These are phyloP conservation scores for Aspergillus wentii DNA, from an alignment of 495 filamentous ascomycete genomes.

Conservation along the genomic window DNA sequence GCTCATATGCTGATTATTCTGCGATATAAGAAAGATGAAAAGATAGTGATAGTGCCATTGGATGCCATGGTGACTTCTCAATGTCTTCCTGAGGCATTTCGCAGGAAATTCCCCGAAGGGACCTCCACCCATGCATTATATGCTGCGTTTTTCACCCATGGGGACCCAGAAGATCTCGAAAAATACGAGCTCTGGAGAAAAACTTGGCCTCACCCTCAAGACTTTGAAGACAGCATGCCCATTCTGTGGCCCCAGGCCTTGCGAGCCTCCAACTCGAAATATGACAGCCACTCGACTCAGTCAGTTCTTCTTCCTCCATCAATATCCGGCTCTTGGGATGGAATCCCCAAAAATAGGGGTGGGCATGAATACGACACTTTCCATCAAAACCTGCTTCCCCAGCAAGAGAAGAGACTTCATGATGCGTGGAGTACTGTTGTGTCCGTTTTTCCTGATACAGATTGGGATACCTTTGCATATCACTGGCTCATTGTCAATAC, in stretches of 20 bases:
- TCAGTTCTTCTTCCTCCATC: slow-evolving; percentile 33
- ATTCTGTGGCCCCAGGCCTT: slow-evolving; percentile 55
- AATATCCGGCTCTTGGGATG: slow-evolving; percentile 34
- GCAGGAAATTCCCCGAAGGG: slow-evolving; percentile 38
- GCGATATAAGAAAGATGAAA: background rate
- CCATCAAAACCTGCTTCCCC: slow-evolving; percentile 49
- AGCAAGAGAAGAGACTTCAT: slow-evolving; percentile 59
- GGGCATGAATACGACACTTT: slow-evolving; percentile 27
- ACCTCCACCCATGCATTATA: slow-evolving; percentile 65
- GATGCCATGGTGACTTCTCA: slow-evolving; percentile 57
- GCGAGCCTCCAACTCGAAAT: slow-evolving; percentile 16
- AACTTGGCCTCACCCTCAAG: slow-evolving; percentile 57
- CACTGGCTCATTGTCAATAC: slow-evolving; percentile 82
- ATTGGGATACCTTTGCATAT: slow-evolving; percentile 56
- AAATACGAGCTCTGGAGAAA: slow-evolving; percentile 55
- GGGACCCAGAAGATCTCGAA: slow-evolving; percentile 22
- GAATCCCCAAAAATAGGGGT: slow-evolving; percentile 12
- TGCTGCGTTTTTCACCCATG: slow-evolving; percentile 62
- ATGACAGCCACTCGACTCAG: background rate
- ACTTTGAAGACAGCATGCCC: slow-evolving; percentile 62
- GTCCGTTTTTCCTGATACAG: slow-evolving; percentile 46
- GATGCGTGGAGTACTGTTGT: slow-evolving; percentile 54
- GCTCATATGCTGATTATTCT: background rate
- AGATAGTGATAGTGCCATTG: slow-evolving; percentile 48
- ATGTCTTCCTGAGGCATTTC: slow-evolving; percentile 46